Evolutionary conservation across 1,284 basidiomycete species (phyloP).

Genomic region (Marasmius sp.): DNA sequence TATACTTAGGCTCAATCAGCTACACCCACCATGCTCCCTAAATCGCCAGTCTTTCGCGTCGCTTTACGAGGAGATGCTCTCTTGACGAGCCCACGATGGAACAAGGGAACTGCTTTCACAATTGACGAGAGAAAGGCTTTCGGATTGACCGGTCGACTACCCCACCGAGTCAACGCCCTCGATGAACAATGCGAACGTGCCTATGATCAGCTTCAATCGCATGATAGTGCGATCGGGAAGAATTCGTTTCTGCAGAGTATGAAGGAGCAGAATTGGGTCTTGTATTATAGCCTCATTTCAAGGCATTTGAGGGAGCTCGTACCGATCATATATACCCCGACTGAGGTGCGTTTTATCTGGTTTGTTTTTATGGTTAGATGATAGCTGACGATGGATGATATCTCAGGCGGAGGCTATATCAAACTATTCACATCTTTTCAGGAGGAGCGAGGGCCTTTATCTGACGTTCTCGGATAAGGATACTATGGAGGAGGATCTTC

Average conservation of each 20-base stretch:
- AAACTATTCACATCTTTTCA: constrained; percentile 79
- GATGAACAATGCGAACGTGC: constrained; percentile 76
- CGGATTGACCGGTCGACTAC: constrained; percentile 77
- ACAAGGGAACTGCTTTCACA: constrained; percentile 77
- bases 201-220: constrained; percentile 59
- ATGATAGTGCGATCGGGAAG: constrained; percentile 55
- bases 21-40: not conserved
- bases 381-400: not conserved
- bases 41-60: constrained; percentile 30
- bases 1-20: not conserved
- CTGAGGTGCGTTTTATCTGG: constrained; percentile 43
- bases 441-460: constrained; percentile 71
- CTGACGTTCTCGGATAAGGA: constrained; percentile 65
- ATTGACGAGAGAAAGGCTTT: constrained; percentile 65
- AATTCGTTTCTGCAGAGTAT: constrained; percentile 73
- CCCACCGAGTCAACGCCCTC: constrained; percentile 71
- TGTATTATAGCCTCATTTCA: constrained; percentile 68
- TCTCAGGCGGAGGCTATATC: constrained; percentile 73
- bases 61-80: constrained; percentile 59
- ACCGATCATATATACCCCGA: constrained; percentile 75
- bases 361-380: not conserved
- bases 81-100: constrained; percentile 65
- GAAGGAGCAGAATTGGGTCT: constrained; percentile 74
- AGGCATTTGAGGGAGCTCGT: constrained; percentile 72
- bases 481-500: constrained; percentile 74